Base-by-base conservation (phyloP, 2,329 filamentous ascomycete genomes). In the Curvularia sp. region DNA sequence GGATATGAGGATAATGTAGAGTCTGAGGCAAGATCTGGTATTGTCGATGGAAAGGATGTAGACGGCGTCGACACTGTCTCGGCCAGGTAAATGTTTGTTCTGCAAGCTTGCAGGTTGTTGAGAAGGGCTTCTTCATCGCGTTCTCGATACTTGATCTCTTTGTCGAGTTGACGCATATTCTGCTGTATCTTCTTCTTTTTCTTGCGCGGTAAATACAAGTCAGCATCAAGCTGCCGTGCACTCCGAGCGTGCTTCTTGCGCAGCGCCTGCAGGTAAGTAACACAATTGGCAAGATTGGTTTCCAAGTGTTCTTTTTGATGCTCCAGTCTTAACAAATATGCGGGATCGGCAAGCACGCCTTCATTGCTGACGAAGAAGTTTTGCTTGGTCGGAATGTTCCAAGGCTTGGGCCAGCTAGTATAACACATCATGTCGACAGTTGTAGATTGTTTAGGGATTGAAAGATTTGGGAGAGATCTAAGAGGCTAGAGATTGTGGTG, bases 181-280 rank as follows among this genome's bases (percentile, higher is more conserved):
- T 77, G 72, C 38, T 64, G 58, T 1, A 71, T 65, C 61, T 66
- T 72, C 63, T 76, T 76, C 57, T 58, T 68, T 55, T 74, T 77
- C 38, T 68, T 64, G 33, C 66, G 61, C 12, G 64, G 65, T 13
- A 41, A 57, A 8, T 43, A 51, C 2, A 57, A 59, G 15, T 62
- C 63, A 6, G 49, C 31, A 24, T 44, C 58, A 26, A 76, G 57
- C 7, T 62, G 60, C 4, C 63, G 64, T n/a, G 69, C 64, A 42
- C 65, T 70, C 10, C 62, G 68, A 31, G 59, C 67, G 49, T 71
- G 72, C 61, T 69, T 73, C 53, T 74, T 72, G 44, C 71, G 71
- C 15, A 76, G 65, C 10, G 65, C 68, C 43, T 72, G 68, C 13
- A 77, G 62, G 33, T 70, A 75, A 2, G 64, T 73, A 13, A 66